phyloP scores from a whole-genome alignment of 139 green algal genomes.

The Deuterostichococcus epilithicus region DNA sequence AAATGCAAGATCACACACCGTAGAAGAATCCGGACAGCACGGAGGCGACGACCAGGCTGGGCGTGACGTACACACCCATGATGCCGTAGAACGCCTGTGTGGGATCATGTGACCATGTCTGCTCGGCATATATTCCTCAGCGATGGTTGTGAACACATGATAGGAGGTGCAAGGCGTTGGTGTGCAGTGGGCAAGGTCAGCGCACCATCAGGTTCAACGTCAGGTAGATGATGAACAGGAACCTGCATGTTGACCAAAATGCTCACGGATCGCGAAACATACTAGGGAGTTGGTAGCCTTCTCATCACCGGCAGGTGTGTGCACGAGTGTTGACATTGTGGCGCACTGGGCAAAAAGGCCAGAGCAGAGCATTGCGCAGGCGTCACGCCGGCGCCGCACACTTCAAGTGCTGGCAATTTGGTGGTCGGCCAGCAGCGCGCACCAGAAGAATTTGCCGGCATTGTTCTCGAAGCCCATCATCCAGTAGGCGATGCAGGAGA shows the following conservation, averaged over 20 bases:
- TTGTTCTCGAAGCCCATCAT: slow-evolving; percentile 27
- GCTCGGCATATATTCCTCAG: not conserved
- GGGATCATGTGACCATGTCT: not conserved
- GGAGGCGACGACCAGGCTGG: slow-evolving; percentile 14
- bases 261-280: too few species aligned
- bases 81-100: slow-evolving; percentile 24
- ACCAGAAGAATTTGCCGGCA: slow-evolving; percentile 31
- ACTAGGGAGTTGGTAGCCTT: too few species aligned
- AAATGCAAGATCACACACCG: not conserved
- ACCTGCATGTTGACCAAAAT: too few species aligned
- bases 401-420: too few species aligned
- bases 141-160: not conserved
- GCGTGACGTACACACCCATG: slow-evolving; percentile 30
- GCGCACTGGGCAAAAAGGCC: too few species aligned
- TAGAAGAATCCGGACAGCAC: slow-evolving; percentile 29
- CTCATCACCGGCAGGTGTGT: too few species aligned
- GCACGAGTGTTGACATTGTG: too few species aligned
- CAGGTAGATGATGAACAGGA: slow-evolving; percentile 26
- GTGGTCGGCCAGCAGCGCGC: not conserved
- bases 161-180: too few species aligned
- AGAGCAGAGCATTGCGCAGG: too few species aligned
- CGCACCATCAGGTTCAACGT: slow-evolving; percentile 25
- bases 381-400: too few species aligned
- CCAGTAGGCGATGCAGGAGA: slow-evolving; percentile 28
- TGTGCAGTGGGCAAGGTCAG: not conserved